Conservation (phyloP, 139 green algal genomes). For the Yamagishiella unicocca region DNA sequence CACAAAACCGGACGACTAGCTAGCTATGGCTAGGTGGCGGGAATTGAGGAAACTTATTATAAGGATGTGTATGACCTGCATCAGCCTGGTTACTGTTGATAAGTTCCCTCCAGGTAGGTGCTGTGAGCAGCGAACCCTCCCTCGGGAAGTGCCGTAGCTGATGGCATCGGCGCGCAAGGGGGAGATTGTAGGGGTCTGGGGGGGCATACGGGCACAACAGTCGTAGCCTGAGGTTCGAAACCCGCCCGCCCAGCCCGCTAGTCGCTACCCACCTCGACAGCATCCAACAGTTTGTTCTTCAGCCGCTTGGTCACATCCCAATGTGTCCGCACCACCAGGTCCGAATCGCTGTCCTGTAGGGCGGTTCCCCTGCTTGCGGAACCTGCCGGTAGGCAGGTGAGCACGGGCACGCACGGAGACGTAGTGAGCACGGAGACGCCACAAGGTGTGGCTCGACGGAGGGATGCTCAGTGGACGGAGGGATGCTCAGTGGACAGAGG, state of each 20-base stretch:
- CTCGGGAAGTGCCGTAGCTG: neutral
- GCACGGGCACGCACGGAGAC: no score
- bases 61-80: no score
- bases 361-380: neutral
- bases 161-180: neutral
- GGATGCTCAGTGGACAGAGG: no score
- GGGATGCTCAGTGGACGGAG: no score
- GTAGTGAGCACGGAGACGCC: no score
- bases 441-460: no score
- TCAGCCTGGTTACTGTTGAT: neutral
- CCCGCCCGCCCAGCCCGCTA: neutral
- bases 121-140: neutral
- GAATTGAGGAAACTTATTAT: no score
- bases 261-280: neutral
- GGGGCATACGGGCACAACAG: neutral
- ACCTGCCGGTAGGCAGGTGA: no score
- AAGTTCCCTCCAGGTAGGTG: neutral
- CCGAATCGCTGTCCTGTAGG: neutral
- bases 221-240: no score
- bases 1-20: no score
- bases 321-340: neutral
- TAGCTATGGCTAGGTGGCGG: no score
- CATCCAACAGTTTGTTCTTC: neutral
- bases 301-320: neutral
- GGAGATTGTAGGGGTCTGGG: neutral